Conservation (phyloP, 257 asterid genomes). For the Solanum chilense region DNA sequence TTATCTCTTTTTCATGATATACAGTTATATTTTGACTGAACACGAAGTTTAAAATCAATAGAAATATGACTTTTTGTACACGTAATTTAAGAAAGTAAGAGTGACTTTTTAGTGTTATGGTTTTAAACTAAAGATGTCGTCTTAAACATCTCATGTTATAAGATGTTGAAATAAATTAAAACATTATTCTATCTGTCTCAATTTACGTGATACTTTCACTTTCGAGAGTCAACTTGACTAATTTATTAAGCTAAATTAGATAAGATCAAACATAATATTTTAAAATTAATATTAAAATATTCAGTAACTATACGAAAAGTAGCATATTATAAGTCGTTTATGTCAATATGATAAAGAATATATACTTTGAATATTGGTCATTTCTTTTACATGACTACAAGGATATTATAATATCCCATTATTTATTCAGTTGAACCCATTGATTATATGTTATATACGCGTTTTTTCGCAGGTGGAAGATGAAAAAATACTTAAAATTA, state of each 20-base stretch:
- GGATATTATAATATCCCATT: neutral
- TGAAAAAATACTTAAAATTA: constrained; percentile 16
- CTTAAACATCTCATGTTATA: neutral
- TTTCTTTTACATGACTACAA: neutral
- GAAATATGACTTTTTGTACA: neutral
- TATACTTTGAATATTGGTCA: neutral
- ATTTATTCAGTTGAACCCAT: neutral
- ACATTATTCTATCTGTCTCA: neutral
- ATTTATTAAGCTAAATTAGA: neutral
- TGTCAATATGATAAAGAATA: neutral
- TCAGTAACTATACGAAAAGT: neutral
- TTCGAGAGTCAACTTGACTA: neutral
- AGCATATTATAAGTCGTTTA: neutral
- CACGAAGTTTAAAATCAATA: neutral
- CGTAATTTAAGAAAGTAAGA: neutral
- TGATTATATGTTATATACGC: neutral
- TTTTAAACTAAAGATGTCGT: neutral
- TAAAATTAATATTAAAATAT: neutral
- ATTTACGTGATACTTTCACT: neutral
- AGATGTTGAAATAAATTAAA: neutral
- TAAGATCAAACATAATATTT: neutral
- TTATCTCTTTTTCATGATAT: neutral
- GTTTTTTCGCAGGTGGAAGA: neutral
- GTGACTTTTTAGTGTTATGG: neutral
- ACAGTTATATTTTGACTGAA: neutral